phyloP scores from a whole-genome alignment of 2,329 filamentous ascomycete genomes.

The Grosmannia serpens region DNA sequence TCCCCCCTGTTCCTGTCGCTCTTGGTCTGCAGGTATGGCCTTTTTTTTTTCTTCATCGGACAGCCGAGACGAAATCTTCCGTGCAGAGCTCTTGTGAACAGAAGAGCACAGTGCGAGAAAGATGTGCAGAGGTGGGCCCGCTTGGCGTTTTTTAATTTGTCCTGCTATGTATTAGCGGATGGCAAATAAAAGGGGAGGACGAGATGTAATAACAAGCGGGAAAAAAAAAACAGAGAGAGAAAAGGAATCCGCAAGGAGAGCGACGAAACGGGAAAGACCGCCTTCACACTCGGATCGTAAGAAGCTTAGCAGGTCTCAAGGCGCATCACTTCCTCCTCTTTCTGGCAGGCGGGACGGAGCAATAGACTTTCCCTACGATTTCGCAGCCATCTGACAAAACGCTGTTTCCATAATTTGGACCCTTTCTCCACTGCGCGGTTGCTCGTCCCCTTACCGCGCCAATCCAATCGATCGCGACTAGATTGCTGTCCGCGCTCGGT shows the following conservation, averaged over 20 bases:
- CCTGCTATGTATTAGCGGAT: background rate
- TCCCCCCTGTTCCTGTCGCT: too few relatives aligned
- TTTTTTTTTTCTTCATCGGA: too few relatives aligned
- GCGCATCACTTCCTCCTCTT: background rate
- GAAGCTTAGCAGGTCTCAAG: background rate
- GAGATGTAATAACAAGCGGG: background rate
- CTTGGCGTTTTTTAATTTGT: background rate
- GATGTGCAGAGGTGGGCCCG: background rate
- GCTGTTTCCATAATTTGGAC: background rate
- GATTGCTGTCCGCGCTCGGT: background rate
- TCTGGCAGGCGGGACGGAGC: background rate
- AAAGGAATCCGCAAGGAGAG: background rate
- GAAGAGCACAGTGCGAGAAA: background rate
- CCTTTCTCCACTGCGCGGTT: background rate
- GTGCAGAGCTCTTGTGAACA: too few relatives aligned
- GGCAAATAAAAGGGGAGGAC: background rate
- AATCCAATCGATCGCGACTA: slow-evolving; percentile 3
- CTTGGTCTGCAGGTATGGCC: too few relatives aligned
- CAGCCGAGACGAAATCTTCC: too few relatives aligned
- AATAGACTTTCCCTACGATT: background rate
- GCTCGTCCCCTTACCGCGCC: background rate
- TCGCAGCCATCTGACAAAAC: background rate
- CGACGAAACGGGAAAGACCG: background rate
- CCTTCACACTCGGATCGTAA: too few relatives aligned
- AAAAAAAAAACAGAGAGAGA: background rate